phyloP scores from a whole-genome alignment of 2,329 filamentous ascomycete genomes.

The Exophiala mesophila region DNA sequence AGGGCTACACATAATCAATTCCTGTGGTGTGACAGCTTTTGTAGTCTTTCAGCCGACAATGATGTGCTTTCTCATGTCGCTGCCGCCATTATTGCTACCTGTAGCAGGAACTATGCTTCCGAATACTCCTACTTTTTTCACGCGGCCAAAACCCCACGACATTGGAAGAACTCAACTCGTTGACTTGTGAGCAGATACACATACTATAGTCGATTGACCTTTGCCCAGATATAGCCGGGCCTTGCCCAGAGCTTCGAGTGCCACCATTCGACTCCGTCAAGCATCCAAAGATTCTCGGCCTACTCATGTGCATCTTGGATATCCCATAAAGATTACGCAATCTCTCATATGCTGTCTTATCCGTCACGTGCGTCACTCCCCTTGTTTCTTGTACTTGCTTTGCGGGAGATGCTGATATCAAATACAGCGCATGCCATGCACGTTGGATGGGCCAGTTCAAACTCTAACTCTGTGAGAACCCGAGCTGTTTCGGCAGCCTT shows the following conservation, averaged over 20 bases:
- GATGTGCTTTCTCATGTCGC: too few species aligned
- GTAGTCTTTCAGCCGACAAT: too few species aligned
- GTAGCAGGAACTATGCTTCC: too few species aligned
- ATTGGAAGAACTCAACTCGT: too few species aligned
- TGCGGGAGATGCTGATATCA: too few species aligned
- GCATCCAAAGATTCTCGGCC: background rate
- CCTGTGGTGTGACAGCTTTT: too few species aligned
- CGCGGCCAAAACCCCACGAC: too few species aligned
- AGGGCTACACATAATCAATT: too few species aligned
- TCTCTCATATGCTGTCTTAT: constrained; percentile 31
- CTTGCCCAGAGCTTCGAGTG: background rate
- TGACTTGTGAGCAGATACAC: too few species aligned
- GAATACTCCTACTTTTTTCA: too few species aligned
- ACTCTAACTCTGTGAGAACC: constrained; percentile 36
- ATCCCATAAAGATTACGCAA: background rate
- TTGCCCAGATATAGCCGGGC: background rate
- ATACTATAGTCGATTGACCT: too few species aligned
- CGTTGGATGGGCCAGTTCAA: constrained; percentile 37
- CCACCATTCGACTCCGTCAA: background rate
- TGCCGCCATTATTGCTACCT: too few species aligned
- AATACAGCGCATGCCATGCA: constrained; percentile 50
- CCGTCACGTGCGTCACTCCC: constrained; percentile 45
- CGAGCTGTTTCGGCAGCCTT: constrained; percentile 34
- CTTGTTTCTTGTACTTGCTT: constrained; percentile 48
- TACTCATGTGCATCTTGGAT: background rate